Evolutionary conservation across 75 land plant species (phyloP).

Genomic region (Picea sitchensis): DNA sequence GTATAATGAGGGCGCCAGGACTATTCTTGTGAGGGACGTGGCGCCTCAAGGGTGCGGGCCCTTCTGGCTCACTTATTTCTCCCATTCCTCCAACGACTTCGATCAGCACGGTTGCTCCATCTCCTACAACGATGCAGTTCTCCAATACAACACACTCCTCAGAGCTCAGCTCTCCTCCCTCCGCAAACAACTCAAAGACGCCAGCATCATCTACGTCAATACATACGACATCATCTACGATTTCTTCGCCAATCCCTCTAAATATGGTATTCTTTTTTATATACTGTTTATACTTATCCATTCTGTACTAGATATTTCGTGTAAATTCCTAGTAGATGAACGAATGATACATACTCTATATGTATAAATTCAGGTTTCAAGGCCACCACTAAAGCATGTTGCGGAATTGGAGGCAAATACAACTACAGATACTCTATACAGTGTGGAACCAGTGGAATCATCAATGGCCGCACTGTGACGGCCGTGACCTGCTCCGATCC

Average conservation of each 20-base stretch:
- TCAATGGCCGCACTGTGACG: conserved; percentile 36
- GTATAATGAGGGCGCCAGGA: conserved; percentile 35
- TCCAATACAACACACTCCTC: conserved; percentile 48
- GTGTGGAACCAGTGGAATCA: conserved; percentile 47
- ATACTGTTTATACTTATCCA: not conserved
- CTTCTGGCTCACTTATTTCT: conserved; percentile 32
- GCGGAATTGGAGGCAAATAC: conserved; percentile 68
- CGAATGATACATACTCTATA: too few relatives aligned
- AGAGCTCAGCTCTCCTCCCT: conserved; percentile 26
- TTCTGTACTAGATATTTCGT: too few relatives aligned
- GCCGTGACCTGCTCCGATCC: conserved; percentile 67
- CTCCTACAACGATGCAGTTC: conserved; percentile 43
- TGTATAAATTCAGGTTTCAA: conserved; percentile 39
- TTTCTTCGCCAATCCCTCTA: conserved; percentile 35
- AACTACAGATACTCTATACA: conserved; percentile 46
- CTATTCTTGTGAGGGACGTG: conserved; percentile 55
- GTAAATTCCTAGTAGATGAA: too few relatives aligned
- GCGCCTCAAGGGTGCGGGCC: conserved; percentile 80
- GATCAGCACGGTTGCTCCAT: conserved; percentile 56
- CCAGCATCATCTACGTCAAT: conserved; percentile 45
- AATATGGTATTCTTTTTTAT: conserved; percentile 31
- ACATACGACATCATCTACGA: conserved; percentile 47
- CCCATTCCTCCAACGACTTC: conserved; percentile 28
- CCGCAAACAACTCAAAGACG: conserved; percentile 29
- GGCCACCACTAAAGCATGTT: conserved; percentile 45